Conservation (phyloP, 768 basidiomycete species). For the Porphyrellus cyaneotinctus region DNA sequence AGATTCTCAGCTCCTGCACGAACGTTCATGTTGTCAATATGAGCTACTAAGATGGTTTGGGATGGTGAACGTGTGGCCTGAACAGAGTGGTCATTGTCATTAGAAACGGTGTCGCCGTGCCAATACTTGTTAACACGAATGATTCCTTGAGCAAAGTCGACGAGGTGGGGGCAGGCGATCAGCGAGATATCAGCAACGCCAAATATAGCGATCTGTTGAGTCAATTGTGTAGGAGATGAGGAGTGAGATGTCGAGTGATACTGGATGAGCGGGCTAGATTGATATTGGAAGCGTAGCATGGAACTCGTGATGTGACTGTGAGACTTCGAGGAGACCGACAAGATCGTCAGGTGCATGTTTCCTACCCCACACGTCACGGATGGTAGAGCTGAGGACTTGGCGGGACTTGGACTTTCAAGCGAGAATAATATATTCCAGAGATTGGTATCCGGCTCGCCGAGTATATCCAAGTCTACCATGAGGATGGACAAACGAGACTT, state of each 20-base stretch:
- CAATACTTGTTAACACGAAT: constrained; percentile 47
- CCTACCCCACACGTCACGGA: constrained; percentile 19
- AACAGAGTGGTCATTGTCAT: not conserved
- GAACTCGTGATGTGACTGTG: constrained; percentile 25
- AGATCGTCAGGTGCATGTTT: constrained; percentile 17
- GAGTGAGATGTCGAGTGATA: constrained; percentile 12
- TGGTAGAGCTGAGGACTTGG: constrained; percentile 4
- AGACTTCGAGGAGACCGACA: constrained; percentile 18
- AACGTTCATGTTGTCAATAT: constrained; percentile 44
- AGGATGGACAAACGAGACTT: constrained; percentile 35
- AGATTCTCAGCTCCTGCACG: constrained; percentile 70
- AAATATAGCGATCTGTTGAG: constrained; percentile 29
- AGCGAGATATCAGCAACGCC: constrained; percentile 40
- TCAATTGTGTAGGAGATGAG: constrained; percentile 10
- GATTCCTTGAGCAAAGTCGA: constrained; percentile 54
- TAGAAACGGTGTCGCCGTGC: not conserved
- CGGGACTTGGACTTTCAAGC: constrained; percentile 4
- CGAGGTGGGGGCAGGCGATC: constrained; percentile 51
- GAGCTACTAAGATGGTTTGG: constrained; percentile 38
- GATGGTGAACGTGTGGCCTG: constrained; percentile 6
- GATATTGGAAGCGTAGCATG: constrained; percentile 25
- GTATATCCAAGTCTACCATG: constrained; percentile 43
- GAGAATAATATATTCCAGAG: constrained; percentile 24
- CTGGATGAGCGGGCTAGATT: constrained; percentile 7
- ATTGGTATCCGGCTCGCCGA: constrained; percentile 24